Evolutionary conservation across 2,329 filamentous ascomycete genomes (phyloP), one percentile per base, ranked within the genome.

Genomic region (Colletotrichum endophyticum): DNA sequence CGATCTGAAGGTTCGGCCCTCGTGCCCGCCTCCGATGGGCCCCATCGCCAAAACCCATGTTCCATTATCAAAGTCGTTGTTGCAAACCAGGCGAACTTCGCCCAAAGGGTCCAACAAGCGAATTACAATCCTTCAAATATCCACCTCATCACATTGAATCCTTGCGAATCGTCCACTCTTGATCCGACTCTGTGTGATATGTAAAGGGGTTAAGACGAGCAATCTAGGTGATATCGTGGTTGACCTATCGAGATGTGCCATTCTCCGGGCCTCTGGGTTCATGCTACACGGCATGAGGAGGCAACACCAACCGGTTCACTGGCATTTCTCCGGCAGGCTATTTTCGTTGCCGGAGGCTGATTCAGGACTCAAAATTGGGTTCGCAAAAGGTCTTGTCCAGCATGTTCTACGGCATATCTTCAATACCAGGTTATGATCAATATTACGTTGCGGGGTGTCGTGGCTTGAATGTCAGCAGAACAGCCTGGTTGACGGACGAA

Each of bases 1-100:
- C 28, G 66, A 57, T 68, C 30, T 32, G 44, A 56, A 59, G 66
- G 66, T 36, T 68, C 66, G 66, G 49, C 39, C 66, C 49, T 36
- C 49, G 5, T 53, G 49, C 30, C 66, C 66, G 66, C 44, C 28
- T 68, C 66, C 49, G 30, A 57, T 32, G 30, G 30, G 59, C n/a
- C 19, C 49, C 49, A 57, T 57, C 44, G 4, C 19, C 25, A 56
- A 62, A 62, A 53, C 44, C 64, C 64, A 49, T 49, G 64, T 32
- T 53, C 36, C 64, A 27, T 32, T n/a, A 67, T 44, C 19, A 44
- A 30, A 28, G 28, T 15, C 27, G 28, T 32, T 56, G 64, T 15
- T 44, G 62, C 22, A 13, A 8, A 56, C 16, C n/a, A 19, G 25
- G 27, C 27, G 19, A 22, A 56, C 64, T 34, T 67, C 64, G 22